Base-by-base conservation (phyloP, 1,284 basidiomycete species). In the Cryptococcus jaspeensis region DNA sequence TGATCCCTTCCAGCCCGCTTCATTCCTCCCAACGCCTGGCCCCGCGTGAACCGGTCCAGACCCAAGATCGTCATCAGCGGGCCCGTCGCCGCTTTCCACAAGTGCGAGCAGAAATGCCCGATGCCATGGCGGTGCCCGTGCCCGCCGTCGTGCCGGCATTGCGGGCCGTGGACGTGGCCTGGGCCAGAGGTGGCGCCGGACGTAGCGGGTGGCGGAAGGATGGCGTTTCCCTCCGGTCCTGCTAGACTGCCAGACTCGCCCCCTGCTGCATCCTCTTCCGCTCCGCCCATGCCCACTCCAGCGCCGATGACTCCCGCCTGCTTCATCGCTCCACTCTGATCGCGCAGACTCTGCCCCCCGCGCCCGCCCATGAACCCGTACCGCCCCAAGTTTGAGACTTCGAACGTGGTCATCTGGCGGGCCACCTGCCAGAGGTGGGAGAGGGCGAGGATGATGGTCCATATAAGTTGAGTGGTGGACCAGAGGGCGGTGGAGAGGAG, bases 281-380 rank as follows among this genome's bases (percentile, higher is more conserved):
- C 67, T 9, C 67, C 75, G 12, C 42, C 50, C 40, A 63, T 72
- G n/a, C 72, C 73, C 13, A 69, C 52, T 5, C 73, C 72, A 3
- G 71, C 72, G 18, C 74, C 74, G 2, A 74, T 44, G n/a, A 53
- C 56, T n/a, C 58, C 41, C 22, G 66, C 64, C 52, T 71, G 69
- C 44, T 60, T 32, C 62, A 77, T 62, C 13, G 78, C 78, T 8
- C 78, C 78, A 32, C 63, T 63, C 61, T 79, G 78, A 46, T 77
- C 77, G 12, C 75, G 62, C 44, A 79, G 55, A 23, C 70, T 73
- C 28, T 69, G 83, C 5, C 90, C 90, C 2, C 81, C 81, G 32
- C 90, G 86, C 0, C 93, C 93, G 47, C 95, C 96, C 92, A 99
- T 97, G 80, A 87, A 98, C 2, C 96, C 95, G 70, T 88, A 97